Evolutionary conservation across 2,329 filamentous ascomycete species (phyloP), one percentile per base, ranked within the genome.

Genomic region (Lecanosticta acicola): DNA sequence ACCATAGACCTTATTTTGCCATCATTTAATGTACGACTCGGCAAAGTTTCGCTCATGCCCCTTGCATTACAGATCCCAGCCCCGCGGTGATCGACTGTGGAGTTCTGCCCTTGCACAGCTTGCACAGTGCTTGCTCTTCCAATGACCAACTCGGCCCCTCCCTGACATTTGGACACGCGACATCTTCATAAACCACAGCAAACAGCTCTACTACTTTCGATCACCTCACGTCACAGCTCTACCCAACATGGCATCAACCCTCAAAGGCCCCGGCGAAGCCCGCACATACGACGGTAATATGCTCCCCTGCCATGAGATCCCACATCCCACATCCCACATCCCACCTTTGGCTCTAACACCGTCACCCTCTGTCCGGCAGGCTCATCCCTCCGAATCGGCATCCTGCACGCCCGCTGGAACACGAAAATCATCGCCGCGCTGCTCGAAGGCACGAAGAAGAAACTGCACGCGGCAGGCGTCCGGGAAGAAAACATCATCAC

Each of bases 321-420:
- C n/a, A n/a, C n/a, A n/a, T n/a, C n/a, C n/a, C n/a, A n/a, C n/a
- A n/a, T n/a, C n/a, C n/a, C n/a, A n/a, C 32, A 10, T 41, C 19
- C 46, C 29, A 35, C 11, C 35, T 14, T 32, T 32, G 26, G 40
- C 38, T 35, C 36, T 32, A 26, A 35, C 26, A 26, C 24, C 43
- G 17, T 29, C 45, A 42, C 13, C 14, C 39, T 33, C 45, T 34
- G 18, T 13, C 39, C 11, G 33, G 37, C 55, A 75, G 72, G 73
- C 56, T 71, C 70, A 8, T 75, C 74, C 62, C 80, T 98, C 54
- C 87, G 93, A 64, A 84, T 98, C 65, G 91, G 86, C 65, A 97
- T 98, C 65, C 80, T 98, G 48, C 93, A 97, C 72, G 91, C 91
- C 48, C 83, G 93, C 61, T 98, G 93, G 93, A 98, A 98, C 73